Percentiles rank a stretch among this genome's conserved stretches.
phyloP scores from a whole-genome alignment of 192 early-diverging fungal species.

The Jimgerdemannia lactiflua region DNA sequence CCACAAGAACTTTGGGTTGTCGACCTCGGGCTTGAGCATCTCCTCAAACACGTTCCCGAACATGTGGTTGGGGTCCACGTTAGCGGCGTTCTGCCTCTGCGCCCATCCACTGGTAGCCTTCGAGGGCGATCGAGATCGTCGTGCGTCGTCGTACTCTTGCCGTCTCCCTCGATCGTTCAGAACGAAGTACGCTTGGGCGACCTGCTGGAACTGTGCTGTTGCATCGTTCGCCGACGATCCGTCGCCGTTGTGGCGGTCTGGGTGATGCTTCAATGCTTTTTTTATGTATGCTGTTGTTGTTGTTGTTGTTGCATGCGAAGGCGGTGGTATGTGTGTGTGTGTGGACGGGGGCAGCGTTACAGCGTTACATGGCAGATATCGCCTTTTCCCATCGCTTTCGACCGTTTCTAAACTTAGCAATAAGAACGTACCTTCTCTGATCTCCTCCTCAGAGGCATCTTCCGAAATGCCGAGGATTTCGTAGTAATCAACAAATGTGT shows the following conservation, averaged over 20 bases:
- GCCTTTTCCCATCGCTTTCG: neutral
- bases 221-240: slow-evolving; percentile 3
- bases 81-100: neutral
- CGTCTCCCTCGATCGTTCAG: slow-evolving; percentile 18
- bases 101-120: neutral
- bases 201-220: slow-evolving; percentile 14
- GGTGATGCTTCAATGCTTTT: slow-evolving; percentile 27
- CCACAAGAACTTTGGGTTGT: slow-evolving; percentile 25
- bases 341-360: neutral
- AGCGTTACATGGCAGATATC: too few species aligned
- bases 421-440: slow-evolving; percentile 17
- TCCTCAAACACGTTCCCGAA: slow-evolving; percentile 35
- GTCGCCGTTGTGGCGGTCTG: slow-evolving; percentile 19
- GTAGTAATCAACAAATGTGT: slow-evolving; percentile 27
- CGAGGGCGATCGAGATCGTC: neutral
- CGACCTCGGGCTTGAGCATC: slow-evolving; percentile 29
- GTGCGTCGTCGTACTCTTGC: slow-evolving; percentile 20
- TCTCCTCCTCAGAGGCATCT: slow-evolving; percentile 21
- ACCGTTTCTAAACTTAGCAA: too few species aligned
- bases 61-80: slow-evolving; percentile 9
- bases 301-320: neutral
- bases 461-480: slow-evolving; percentile 16
- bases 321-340: neutral
- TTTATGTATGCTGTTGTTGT: slow-evolving; percentile 24
- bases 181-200: slow-evolving; percentile 31